A percentile compares a stretch with the other conserved stretches of the same genome.
These are phyloP conservation scores for Annulohypoxylon bovei DNA, from an alignment of 495 filamentous ascomycete genomes.

Conservation along the genomic window DNA sequence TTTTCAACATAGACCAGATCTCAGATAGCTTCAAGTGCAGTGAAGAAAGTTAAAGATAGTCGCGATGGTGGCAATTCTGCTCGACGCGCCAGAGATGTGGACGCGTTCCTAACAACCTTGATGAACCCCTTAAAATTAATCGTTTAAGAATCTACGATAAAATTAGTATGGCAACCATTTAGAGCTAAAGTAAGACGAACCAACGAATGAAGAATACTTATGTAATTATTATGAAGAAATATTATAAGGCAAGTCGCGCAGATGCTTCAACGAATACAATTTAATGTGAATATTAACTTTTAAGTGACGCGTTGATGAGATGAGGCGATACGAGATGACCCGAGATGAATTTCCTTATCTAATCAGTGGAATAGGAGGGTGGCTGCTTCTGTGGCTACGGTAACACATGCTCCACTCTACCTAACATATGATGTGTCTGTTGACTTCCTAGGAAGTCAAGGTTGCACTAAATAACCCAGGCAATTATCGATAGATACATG, in stretches of 20 bases:
- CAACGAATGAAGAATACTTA: background rate
- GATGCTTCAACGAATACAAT: background rate
- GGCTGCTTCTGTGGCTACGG: background rate
- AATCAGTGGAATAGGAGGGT: conserved; percentile 18
- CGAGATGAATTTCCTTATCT: conserved; percentile 26
- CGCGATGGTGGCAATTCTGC: background rate
- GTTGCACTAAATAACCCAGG: conserved; percentile 3
- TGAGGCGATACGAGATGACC: conserved; percentile 18
- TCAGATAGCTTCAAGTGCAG: background rate
- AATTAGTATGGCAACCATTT: background rate
- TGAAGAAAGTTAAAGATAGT: background rate
- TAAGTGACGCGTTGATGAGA: conserved; percentile 38
- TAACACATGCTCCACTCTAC: background rate
- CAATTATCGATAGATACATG: background rate
- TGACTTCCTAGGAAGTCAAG: background rate
- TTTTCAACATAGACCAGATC: background rate
- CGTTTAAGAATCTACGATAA: background rate
- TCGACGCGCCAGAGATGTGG: background rate
- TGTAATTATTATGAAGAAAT: background rate
- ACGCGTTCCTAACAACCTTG: conserved; percentile 9
- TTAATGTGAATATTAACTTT: conserved; percentile 21
- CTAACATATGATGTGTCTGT: background rate
- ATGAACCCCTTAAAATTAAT: conserved; percentile 2
- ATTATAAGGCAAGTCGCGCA: background rate
- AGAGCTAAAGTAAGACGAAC: background rate